Evolutionary conservation across 257 asterid genomes (phyloP), one percentile per base, ranked within the genome.

Genomic region (Rauvolfia tetraphylla): DNA sequence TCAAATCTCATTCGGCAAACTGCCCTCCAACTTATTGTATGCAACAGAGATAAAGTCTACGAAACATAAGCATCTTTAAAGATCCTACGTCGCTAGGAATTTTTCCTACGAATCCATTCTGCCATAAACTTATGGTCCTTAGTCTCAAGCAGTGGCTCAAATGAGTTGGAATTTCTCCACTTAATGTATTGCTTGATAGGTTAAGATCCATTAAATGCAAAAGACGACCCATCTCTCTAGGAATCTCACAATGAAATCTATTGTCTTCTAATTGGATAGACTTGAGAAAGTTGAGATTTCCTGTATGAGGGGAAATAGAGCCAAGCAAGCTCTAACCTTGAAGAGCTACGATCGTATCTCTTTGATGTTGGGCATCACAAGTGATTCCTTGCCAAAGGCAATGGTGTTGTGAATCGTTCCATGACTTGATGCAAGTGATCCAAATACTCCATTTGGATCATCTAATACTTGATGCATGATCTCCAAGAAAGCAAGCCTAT

Each of bases 251-350:
- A 1, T 53, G 22, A 49, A 83, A 81, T 48, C 58, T 70, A 74
- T 83, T 87, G 20, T 79, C 81, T 72, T 74, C 61, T 5, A 87
- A 73, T 56, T 20, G 36, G 27, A 87, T 80, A n/a, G 2, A 62
- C 49, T 54, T 72, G 38, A 84, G 78, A 57, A 83, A 84, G 49
- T 83, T 80, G 49, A 87, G 86, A 57, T 87, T 87, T n/a, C 88
- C 90, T 76, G 84, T 62, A 34, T 80, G 78, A 48, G 84, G 81
- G 33, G 88, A 74, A 39, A 87, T 49, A 11, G 81, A 29, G n/a
- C 91, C 91, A 15, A 38, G 7, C 68, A 87, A 38, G 33, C 75
- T 84, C 75, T 33, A 66, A 18, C 81, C 81, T 63, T 2, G 0
- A 38, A 87, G 69, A 58, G 54, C 58, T 57, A 87, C 68, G 11